A percentile compares a stretch with the other conserved stretches of the same genome.
phyloP scores from a whole-genome alignment of 441 rosid species.

The Corymbia citriodora region DNA sequence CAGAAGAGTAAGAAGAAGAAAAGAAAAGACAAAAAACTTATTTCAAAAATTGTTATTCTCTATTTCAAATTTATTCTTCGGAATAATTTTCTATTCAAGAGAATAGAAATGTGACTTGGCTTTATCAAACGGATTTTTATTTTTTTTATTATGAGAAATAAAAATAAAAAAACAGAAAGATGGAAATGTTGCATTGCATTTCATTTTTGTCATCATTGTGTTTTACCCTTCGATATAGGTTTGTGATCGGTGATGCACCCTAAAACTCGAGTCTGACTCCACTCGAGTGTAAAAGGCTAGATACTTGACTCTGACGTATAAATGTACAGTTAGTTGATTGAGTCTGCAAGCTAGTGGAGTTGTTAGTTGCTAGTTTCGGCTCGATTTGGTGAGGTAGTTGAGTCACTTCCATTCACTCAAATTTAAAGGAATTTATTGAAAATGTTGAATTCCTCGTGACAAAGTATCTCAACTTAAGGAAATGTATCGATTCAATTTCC shows the following conservation, averaged over 20 bases:
- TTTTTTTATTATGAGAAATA: no score
- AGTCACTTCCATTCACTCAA: not conserved
- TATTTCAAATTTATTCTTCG: no score
- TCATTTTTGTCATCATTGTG: not conserved
- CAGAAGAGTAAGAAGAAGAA: no score
- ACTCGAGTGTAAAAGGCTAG: no score
- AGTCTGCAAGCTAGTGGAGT: not conserved
- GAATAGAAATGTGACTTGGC: no score
- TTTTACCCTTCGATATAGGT: not conserved
- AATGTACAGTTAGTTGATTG: not conserved
- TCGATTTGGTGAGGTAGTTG: not conserved
- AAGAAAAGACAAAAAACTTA: no score
- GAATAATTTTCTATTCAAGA: no score
- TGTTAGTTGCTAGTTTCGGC: not conserved
- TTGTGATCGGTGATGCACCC: not conserved
- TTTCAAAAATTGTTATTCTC: no score
- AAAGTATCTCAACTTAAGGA: not conserved
- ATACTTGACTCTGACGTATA: not conserved
- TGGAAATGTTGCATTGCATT: not conserved
- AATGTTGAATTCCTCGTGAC: not conserved
- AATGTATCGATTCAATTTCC: rapidly evolving
- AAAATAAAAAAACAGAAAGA: no score
- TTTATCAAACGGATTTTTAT: no score
- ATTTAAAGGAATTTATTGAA: not conserved
- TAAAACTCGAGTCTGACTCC: not conserved